Evolutionary conservation across 1,139 yeast species (phyloP).

Genomic region (Saccharomyces hybrid): DNA sequence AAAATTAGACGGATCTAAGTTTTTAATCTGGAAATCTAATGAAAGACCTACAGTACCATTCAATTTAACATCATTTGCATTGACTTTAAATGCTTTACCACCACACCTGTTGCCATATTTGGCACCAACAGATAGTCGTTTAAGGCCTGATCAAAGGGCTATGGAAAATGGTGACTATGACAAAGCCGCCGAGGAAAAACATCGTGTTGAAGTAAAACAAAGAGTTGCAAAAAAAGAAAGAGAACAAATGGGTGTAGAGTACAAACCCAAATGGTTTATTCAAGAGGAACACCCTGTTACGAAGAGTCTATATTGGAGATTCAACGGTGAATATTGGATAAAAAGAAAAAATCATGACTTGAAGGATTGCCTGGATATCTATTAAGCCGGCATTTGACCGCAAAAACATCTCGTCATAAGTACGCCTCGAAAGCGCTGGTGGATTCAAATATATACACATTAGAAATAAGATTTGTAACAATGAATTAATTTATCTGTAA

Average conservation of each 20-base stretch:
- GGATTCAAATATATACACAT: too few relatives aligned
- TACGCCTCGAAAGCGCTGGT: not conserved
- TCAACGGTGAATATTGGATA: slow-evolving; percentile 71
- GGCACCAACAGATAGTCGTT: slow-evolving; percentile 87
- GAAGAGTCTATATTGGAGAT: slow-evolving; percentile 72
- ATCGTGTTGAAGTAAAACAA: slow-evolving; percentile 87
- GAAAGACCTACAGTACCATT: slow-evolving; percentile 83
- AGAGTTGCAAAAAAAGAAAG: slow-evolving; percentile 67
- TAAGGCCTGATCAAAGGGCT: slow-evolving; percentile 96
- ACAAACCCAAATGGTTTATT: slow-evolving; percentile 70
- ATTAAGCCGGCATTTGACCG: slow-evolving; percentile 21
- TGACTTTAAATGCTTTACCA: slow-evolving; percentile 71
- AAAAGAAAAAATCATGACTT: slow-evolving; percentile 50
- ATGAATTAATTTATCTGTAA: too few relatives aligned
- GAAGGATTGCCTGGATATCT: slow-evolving; percentile 46
- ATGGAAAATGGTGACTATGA: slow-evolving; percentile 96
- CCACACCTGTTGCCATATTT: slow-evolving; percentile 54
- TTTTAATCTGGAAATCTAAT: slow-evolving; percentile 82
- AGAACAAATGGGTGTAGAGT: slow-evolving; percentile 48
- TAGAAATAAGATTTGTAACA: too few relatives aligned
- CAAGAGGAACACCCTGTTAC: slow-evolving; percentile 73
- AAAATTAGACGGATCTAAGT: slow-evolving; percentile 46
- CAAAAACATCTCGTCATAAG: not conserved
- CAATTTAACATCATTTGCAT: slow-evolving; percentile 85
- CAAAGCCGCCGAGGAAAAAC: slow-evolving; percentile 76